phyloP scores from a whole-genome alignment of 768 basidiomycete species.

The Mycena alexandri region DNA sequence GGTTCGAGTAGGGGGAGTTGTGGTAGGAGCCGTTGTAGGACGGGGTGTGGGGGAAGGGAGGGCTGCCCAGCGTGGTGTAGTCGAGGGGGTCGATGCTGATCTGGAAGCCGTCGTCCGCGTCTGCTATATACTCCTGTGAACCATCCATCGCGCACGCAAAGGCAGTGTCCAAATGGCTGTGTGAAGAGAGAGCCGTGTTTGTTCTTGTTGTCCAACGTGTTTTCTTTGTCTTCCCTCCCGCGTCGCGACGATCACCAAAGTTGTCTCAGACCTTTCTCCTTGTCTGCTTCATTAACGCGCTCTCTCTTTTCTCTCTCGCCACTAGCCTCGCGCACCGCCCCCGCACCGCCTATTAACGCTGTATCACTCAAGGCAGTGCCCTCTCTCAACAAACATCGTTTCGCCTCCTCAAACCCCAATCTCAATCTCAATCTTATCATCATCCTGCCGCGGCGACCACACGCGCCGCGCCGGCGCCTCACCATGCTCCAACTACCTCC shows the following conservation, averaged over 20 bases:
- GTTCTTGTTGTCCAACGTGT: neutral
- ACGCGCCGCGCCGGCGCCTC: no score
- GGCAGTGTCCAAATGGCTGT: slow-evolving; percentile 31
- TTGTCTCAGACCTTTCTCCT: no score
- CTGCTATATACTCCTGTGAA: slow-evolving; percentile 38
- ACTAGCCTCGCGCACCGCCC: slow-evolving; percentile 2
- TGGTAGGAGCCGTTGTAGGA: slow-evolving; percentile 77
- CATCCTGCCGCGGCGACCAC: no score
- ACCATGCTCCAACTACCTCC: no score
- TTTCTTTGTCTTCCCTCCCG: neutral
- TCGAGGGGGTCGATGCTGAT: slow-evolving; percentile 41
- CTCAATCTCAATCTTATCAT: slow-evolving; percentile 9
- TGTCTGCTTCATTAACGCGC: neutral
- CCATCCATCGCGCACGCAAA: slow-evolving; percentile 27
- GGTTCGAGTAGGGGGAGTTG: slow-evolving; percentile 76
- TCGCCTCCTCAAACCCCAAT: neutral
- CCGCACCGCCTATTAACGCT: slow-evolving; percentile 5
- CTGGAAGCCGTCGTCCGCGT: slow-evolving; percentile 39
- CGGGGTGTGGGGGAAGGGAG: slow-evolving; percentile 61
- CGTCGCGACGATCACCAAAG: slow-evolving; percentile 18
- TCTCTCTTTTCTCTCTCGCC: neutral
- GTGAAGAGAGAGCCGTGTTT: slow-evolving; percentile 16
- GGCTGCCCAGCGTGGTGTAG: slow-evolving; percentile 35
- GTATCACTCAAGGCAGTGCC: slow-evolving; percentile 11
- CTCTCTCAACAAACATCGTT: neutral